phyloP scores from a whole-genome alignment of 2,329 filamentous ascomycete genomes.

The Penicillium vulpinum region DNA sequence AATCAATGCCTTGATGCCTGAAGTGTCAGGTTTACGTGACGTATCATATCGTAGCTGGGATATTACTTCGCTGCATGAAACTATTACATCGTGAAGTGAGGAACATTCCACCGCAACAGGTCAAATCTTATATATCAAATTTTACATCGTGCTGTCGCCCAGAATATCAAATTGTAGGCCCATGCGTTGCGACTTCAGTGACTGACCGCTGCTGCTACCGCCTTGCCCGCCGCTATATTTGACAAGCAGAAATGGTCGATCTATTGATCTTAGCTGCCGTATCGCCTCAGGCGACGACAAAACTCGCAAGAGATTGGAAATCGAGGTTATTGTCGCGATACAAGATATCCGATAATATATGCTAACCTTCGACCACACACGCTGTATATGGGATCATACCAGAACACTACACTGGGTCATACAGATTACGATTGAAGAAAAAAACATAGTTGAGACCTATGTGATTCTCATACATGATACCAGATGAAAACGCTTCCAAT shows the following conservation, averaged over 20 bases:
- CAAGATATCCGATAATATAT: not conserved
- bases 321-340: not conserved
- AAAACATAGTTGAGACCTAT: too few species aligned
- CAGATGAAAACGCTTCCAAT: too few species aligned
- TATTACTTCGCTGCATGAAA: not conserved
- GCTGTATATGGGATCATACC: too few species aligned
- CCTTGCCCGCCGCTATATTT: not conserved
- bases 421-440: too few species aligned
- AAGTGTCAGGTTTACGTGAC: not conserved
- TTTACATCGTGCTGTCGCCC: too few species aligned
- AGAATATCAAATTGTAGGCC: not conserved
- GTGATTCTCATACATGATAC: too few species aligned
- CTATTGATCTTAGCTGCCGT: not conserved
- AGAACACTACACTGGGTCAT: too few species aligned
- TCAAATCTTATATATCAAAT: not conserved
- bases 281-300: not conserved
- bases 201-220: not conserved
- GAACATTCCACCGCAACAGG: not conserved
- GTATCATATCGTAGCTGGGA: not conserved
- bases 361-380: too few species aligned
- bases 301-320: not conserved
- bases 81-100: not conserved
- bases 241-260: not conserved
- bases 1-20: slow-evolving; percentile 21
- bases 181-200: not conserved